phyloP scores from a whole-genome alignment of 192 early-diverging fungal genomes.

The Pecoramyces ruminantium region DNA sequence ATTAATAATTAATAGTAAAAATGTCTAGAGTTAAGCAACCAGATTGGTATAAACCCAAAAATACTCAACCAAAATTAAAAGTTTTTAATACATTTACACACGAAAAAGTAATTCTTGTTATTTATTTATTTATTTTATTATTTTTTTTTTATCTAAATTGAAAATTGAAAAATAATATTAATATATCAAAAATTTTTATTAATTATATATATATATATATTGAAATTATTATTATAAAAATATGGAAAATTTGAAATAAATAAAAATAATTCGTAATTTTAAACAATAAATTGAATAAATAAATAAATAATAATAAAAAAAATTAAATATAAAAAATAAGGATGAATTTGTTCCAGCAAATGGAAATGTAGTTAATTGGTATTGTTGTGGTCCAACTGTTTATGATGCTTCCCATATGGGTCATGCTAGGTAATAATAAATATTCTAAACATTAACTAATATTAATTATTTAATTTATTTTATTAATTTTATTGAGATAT shows the following conservation, averaged over 20 bases:
- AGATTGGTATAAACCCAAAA: not conserved
- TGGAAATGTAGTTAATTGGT: not conserved
- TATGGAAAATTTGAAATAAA: no score
- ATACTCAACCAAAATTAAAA: not conserved
- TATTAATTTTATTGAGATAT: no score
- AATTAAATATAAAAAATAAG: not conserved
- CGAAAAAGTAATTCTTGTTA: not conserved
- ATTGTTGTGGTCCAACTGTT: constrained; percentile 84
- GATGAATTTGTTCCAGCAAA: not conserved
- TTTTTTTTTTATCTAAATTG: not conserved
- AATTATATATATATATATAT: no score
- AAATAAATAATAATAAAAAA: no score
- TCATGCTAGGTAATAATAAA: constrained; percentile 76
- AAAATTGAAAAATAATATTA: no score
- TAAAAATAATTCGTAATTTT: no score
- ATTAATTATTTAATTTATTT: not conserved
- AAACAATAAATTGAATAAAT: no score
- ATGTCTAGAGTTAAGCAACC: not conserved
- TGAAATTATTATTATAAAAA: no score
- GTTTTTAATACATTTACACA: not conserved
- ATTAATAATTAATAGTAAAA: not conserved
- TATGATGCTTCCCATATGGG: constrained; percentile 93
- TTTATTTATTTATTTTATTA: not conserved
- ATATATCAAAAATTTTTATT: no score
- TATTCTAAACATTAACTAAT: not conserved